Percentiles rank a stretch among this genome's conserved stretches.
phyloP scores from a whole-genome alignment of 176 grass and related monocot genomes.

The Triticum aestivum region DNA sequence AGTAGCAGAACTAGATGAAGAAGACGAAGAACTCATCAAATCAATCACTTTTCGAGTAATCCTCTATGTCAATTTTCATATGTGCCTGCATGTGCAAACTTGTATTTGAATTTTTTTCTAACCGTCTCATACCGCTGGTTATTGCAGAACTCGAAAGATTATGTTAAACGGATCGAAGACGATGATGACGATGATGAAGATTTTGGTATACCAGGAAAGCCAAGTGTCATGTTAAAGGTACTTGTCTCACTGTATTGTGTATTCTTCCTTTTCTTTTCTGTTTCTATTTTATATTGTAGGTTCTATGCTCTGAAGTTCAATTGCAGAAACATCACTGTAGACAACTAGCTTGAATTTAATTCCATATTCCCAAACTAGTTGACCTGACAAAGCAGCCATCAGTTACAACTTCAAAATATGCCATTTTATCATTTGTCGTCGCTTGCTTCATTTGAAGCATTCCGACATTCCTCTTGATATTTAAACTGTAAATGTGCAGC shows the following conservation, averaged over 20 bases:
- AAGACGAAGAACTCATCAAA: constrained; percentile 90
- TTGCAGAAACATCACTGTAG: neutral
- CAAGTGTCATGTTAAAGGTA: constrained; percentile 43
- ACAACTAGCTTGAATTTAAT: constrained; percentile 8
- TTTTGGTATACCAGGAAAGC: constrained; percentile 27
- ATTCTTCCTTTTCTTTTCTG: neutral
- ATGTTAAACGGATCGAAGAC: constrained; percentile 68
- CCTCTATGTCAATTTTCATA: constrained; percentile 20
- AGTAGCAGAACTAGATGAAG: constrained; percentile 74
- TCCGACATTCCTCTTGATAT: neutral
- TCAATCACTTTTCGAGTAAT: constrained; percentile 82
- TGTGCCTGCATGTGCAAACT: constrained; percentile 12
- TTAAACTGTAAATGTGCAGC: neutral
- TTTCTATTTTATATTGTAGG: neutral
- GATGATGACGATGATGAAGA: constrained; percentile 56
- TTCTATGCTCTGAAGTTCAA: neutral
- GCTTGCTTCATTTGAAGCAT: neutral
- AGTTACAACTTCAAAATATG: neutral
- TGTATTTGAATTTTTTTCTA: neutral
- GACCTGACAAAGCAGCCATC: neutral
- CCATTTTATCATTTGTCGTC: neutral
- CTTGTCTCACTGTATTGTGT: constrained; percentile 4
- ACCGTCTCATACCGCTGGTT: neutral
- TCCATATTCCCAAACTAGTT: neutral
- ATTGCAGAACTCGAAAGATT: constrained; percentile 81